Conservation (phyloP, 2,329 filamentous ascomycete genomes). For the Diaporthe vexans region DNA sequence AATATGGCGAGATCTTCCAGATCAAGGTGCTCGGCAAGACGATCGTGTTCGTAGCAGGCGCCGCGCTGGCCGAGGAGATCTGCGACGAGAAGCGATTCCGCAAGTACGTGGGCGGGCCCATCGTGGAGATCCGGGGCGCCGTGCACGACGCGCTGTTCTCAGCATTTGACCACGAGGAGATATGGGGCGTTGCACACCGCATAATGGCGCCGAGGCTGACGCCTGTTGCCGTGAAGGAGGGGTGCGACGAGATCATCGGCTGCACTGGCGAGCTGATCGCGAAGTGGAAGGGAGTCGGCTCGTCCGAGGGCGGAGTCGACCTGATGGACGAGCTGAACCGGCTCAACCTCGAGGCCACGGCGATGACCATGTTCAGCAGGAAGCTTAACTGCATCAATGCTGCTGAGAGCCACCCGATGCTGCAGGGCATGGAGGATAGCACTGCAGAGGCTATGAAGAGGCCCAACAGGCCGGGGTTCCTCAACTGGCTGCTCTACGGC, state of each 20-base stretch:
- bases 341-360: constrained; percentile 66
- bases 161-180: constrained; percentile 62
- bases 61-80: constrained; percentile 57
- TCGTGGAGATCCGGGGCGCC: constrained; percentile 65
- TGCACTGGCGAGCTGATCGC: constrained; percentile 63
- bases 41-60: constrained; percentile 58
- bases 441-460: constrained; percentile 70
- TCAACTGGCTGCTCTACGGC: constrained; percentile 67
- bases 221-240: constrained; percentile 49
- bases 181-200: constrained; percentile 65
- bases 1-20: constrained; percentile 64
- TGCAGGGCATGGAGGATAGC: constrained; percentile 67
- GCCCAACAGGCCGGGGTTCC: constrained; percentile 62
- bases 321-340: constrained; percentile 65
- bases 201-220: constrained; percentile 64
- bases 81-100: constrained; percentile 68
- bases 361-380: constrained; percentile 65
- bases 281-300: constrained; percentile 57
- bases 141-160: constrained; percentile 68
- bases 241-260: constrained; percentile 63
- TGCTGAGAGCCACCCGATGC: constrained; percentile 58
- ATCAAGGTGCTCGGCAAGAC: constrained; percentile 57
- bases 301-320: not conserved
- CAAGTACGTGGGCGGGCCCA: constrained; percentile 66
- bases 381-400: constrained; percentile 62